These are phyloP conservation scores for Diaporthe sp. DNA, from an alignment of 2,329 filamentous ascomycete species.

Conservation along the genomic window DNA sequence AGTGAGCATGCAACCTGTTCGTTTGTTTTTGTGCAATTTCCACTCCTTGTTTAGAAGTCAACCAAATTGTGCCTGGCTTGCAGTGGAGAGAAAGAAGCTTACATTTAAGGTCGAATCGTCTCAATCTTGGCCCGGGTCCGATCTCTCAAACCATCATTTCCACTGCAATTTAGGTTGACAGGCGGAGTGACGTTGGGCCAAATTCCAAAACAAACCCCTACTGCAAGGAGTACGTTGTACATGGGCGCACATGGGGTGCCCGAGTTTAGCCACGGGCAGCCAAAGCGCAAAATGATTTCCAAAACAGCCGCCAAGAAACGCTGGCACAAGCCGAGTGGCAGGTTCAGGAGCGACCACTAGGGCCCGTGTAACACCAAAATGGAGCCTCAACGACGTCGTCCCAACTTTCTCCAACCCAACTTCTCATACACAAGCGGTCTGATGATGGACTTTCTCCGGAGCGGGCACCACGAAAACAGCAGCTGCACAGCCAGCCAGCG, in stretches of 20 bases:
- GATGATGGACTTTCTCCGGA: conserved; percentile 26
- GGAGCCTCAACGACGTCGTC: conserved; percentile 27
- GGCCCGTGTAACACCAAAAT: neutral
- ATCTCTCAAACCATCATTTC: conserved; percentile 29
- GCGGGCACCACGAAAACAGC: neutral
- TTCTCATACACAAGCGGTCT: conserved; percentile 39
- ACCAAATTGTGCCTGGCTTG: neutral
- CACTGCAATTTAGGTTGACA: conserved; percentile 15
- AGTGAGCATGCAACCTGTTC: neutral
- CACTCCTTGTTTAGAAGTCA: neutral
- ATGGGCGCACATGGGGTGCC: neutral
- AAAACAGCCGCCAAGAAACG: conserved; percentile 39
- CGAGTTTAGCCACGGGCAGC: conserved; percentile 12
- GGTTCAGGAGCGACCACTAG: neutral
- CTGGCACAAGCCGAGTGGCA: conserved; percentile 29
- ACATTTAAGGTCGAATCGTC: conserved; percentile 23
- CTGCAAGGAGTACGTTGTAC: conserved; percentile 14
- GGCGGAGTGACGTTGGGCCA: neutral
- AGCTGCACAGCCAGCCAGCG: conserved; percentile 26
- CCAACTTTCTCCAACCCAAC: conserved; percentile 32
- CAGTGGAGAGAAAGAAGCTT: conserved; percentile 30
- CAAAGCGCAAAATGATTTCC: conserved; percentile 16
- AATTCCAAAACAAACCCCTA: conserved; percentile 9
- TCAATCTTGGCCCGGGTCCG: conserved; percentile 14
- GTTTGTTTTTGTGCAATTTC: neutral